Base-by-base conservation (phyloP, 139 green algal species). In the Micromonas pusilla region DNA sequence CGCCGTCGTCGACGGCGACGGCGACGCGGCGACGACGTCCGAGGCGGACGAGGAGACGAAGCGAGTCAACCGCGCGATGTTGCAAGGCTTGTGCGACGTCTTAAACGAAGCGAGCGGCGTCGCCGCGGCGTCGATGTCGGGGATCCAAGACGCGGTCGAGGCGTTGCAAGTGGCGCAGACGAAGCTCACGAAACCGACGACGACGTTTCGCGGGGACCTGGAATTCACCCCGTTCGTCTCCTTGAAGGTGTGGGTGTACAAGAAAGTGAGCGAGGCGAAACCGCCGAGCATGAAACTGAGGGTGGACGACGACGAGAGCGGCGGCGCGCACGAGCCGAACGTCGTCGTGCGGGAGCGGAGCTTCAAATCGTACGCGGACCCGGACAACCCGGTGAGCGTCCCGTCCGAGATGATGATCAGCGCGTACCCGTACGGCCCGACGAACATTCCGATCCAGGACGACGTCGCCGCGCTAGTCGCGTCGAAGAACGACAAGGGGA, bases 161-260 rank as follows among this genome's bases (percentile, higher is more conserved):
- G 45, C 45, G 45, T 16, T 68, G 6, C 62, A 68, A 16, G 62
- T 13, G 62, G 25, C 26, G 62, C 62, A 68, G 26, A 5, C 20
- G 62, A 68, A 68, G 62, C 13, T 5, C 16, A 32, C 26, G 16
- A 30, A 32, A 5, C 26, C 26, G 26, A 68, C 62, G n/a, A 32
- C 62, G n/a, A 32, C n/a, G 25, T 68, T 68, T 28, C 13, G 62
- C 4, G 62, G 62, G 13, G 62, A 36, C n/a, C 62, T 68, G 9
- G 26, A 32, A 13, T 68, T 68, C 26, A 32, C n/a, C 9, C 62
- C 25, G 6, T 68, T 6, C 9, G 9, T 30, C 16, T 30, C n/a
- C 20, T 16, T 68, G 26, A 68, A 68, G n/a, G 62, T 68, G 13
- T 68, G 62, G n/a, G 26, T 68, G 62, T 68, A 68, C 62, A 68